phyloP scores from a whole-genome alignment of 768 basidiomycete species.

The Lactarius evosmus region DNA sequence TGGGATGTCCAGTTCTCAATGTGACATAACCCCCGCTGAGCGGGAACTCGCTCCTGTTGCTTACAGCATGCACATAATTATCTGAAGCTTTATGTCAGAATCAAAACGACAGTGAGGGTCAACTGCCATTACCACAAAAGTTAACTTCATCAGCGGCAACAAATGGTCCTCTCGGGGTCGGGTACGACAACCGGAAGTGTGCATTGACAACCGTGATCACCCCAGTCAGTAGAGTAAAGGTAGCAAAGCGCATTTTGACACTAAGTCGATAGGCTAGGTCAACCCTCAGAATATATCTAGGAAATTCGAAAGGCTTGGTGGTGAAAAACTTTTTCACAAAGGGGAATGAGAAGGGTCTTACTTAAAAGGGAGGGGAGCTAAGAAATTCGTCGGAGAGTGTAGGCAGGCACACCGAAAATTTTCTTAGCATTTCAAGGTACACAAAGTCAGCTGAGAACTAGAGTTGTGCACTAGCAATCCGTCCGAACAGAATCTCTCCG shows the following conservation, averaged over 20 bases:
- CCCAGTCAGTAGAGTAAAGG: constrained; percentile 38
- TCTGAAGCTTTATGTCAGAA: constrained; percentile 41
- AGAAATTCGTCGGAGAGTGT: neutral
- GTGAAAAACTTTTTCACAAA: constrained; percentile 26
- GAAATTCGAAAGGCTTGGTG: neutral
- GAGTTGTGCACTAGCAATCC: constrained; percentile 37
- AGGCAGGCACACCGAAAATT: neutral
- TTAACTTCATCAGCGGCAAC: constrained; percentile 51
- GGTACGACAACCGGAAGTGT: constrained; percentile 81
- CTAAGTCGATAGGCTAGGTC: neutral
- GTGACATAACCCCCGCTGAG: constrained; percentile 57
- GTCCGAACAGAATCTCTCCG: constrained; percentile 72
- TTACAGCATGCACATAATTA: constrained; percentile 51
- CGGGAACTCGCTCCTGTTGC: constrained; percentile 67
- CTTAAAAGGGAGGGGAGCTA: neutral
- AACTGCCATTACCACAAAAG: constrained; percentile 58
- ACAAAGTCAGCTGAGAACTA: constrained; percentile 6
- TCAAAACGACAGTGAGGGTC: neutral
- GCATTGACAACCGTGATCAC: constrained; percentile 50
- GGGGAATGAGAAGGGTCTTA: neutral
- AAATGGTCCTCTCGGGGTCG: constrained; percentile 68
- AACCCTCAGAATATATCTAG: too few relatives aligned
- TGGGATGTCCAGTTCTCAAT: constrained; percentile 62
- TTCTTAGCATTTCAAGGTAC: neutral
- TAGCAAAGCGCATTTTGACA: constrained; percentile 37